A percentile compares a stretch with the other conserved stretches of the same genome.
phyloP scores from a whole-genome alignment of 345 rosid genomes.

The Anastatica hierochuntica region DNA sequence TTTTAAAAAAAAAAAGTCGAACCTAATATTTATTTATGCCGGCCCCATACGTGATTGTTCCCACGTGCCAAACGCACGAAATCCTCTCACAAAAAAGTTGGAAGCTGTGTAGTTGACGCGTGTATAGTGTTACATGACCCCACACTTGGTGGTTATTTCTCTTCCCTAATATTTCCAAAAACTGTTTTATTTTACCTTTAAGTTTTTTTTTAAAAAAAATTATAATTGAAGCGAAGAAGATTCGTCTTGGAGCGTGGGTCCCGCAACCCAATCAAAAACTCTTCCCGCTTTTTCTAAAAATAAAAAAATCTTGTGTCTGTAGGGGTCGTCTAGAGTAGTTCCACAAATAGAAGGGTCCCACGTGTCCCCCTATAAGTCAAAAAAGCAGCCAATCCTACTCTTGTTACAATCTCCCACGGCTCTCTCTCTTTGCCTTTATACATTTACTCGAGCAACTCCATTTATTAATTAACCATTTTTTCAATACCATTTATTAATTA shows the following conservation, averaged over 20 bases:
- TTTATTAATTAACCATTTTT: not conserved
- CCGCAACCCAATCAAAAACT: conserved; percentile 21
- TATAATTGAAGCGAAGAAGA: conserved; percentile 16
- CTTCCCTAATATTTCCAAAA: conserved; percentile 19
- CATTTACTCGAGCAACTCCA: conserved; percentile 25
- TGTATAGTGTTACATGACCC: conserved; percentile 22
- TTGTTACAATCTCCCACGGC: conserved; percentile 26
- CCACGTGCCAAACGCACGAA: conserved; percentile 25
- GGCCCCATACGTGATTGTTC: conserved; percentile 1
- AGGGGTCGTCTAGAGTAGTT: conserved; percentile 25
- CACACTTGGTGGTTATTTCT: conserved; percentile 21
- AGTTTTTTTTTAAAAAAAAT: not conserved
- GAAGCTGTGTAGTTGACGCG: conserved; percentile 29
- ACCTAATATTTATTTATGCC: not conserved
- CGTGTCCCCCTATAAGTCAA: conserved; percentile 27
- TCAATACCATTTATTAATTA: not conserved
- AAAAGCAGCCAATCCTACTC: conserved; percentile 29
- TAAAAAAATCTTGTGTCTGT: conserved; percentile 9
- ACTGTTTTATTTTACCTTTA: too few species aligned
- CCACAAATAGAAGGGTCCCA: conserved; percentile 28
- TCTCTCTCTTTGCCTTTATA: conserved; percentile 10
- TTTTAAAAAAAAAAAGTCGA: not conserved
- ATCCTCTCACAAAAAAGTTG: not conserved
- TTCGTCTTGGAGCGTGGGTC: conserved; percentile 18
- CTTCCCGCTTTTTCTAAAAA: too few species aligned